A percentile compares a stretch with the other conserved stretches of the same genome.
Evolutionary conservation across 2,329 filamentous ascomycete species (phyloP).

Genomic region (Drechslerella dactyloides): DNA sequence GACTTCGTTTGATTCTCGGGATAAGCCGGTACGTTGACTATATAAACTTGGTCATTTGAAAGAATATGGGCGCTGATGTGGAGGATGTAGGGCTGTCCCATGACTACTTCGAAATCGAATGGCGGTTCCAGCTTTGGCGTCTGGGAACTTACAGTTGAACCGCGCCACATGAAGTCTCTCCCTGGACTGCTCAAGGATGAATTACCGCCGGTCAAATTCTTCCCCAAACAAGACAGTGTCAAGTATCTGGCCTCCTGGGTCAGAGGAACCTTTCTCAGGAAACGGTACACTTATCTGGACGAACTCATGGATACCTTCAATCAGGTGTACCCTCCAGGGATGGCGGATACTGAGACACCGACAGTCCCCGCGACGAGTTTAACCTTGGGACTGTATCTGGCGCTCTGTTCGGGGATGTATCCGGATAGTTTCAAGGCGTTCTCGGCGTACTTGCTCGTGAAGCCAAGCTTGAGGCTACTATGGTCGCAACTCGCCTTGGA

Average conservation of each 20-base stretch:
- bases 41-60: background rate
- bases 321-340: slow-evolving; percentile 29
- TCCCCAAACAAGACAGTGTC: slow-evolving; percentile 29
- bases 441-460: slow-evolving; percentile 34
- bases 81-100: slow-evolving; percentile 6
- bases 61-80: no score
- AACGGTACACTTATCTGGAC: slow-evolving; percentile 39
- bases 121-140: slow-evolving; percentile 21
- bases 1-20: slow-evolving; percentile 6
- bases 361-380: slow-evolving; percentile 27
- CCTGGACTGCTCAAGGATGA: slow-evolving; percentile 35
- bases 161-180: slow-evolving; percentile 32
- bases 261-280: slow-evolving; percentile 23
- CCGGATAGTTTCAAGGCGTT: slow-evolving; percentile 45
- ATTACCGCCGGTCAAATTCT: slow-evolving; percentile 40
- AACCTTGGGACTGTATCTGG: slow-evolving; percentile 38
- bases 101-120: slow-evolving; percentile 19
- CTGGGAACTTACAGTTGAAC: slow-evolving; percentile 46
- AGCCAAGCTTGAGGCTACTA: slow-evolving; percentile 32
- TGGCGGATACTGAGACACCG: slow-evolving; percentile 24
- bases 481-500: slow-evolving; percentile 47
- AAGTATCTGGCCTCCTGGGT: slow-evolving; percentile 26
- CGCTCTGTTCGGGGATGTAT: slow-evolving; percentile 44
- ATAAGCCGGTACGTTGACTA: slow-evolving; percentile 1
- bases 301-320: slow-evolving; percentile 44